Evolutionary conservation across 176 grass and related monocot genomes (phyloP).

Genomic region (Aegilops tauschii): DNA sequence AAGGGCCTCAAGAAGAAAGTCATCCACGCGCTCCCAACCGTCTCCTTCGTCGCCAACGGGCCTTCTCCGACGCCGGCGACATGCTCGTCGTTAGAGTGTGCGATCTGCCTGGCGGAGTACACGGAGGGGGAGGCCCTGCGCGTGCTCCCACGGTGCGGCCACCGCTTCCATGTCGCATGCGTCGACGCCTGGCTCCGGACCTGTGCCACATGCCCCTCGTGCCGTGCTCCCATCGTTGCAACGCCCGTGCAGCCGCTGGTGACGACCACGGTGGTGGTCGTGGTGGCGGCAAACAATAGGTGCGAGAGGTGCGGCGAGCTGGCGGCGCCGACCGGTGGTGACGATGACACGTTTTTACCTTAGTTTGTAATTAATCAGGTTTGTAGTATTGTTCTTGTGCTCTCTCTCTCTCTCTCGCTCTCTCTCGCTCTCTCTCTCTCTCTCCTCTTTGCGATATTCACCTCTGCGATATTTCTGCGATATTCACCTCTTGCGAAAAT

Average conservation of each 20-base stretch:
- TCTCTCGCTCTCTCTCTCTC: too few relatives aligned
- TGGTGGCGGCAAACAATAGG: background rate
- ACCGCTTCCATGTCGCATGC: conserved; percentile 56
- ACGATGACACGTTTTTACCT: background rate
- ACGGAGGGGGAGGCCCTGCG: conserved; percentile 41
- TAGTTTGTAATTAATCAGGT: background rate
- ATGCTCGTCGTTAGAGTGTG: conserved; percentile 23
- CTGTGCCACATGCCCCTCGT: conserved; percentile 44
- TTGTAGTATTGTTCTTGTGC: background rate
- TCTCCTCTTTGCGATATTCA: too few relatives aligned
- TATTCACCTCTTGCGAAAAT: too few relatives aligned
- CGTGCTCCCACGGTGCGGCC: conserved; percentile 61
- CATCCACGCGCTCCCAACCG: conserved; percentile 46
- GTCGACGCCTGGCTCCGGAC: conserved; percentile 62
- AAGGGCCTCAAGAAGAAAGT: conserved; percentile 57
- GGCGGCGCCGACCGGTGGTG: background rate
- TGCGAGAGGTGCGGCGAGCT: conserved; percentile 32
- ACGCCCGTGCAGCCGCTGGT: background rate
- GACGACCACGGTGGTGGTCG: background rate
- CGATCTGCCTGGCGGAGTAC: conserved; percentile 54
- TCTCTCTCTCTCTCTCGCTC: too few relatives aligned
- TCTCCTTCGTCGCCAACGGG: background rate
- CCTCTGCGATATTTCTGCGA: too few relatives aligned
- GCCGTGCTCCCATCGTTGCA: conserved; percentile 17
- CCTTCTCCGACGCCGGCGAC: background rate